Evolutionary conservation across 1,284 basidiomycete species (phyloP), one percentile per base, ranked within the genome.

Genomic region (Stereum hirsutum): DNA sequence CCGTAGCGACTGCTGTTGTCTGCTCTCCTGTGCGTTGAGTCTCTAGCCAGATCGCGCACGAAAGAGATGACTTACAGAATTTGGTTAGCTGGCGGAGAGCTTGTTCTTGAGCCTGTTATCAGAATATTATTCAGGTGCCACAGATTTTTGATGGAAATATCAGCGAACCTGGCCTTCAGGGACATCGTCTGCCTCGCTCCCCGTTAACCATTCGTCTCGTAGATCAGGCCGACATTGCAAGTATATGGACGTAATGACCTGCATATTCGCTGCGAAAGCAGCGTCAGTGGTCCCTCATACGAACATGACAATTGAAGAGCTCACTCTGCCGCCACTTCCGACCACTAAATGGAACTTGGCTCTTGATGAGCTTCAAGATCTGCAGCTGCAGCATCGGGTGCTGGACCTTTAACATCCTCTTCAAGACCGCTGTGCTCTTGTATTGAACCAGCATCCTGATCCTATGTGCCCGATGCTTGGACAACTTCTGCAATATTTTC

Each of bases 231-330:
- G 75, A 60, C 94, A 98, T 57, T 97, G 96, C 47, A 99, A 72
- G 62, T 99, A 99, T 52, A 99, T 98, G 24, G 91, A 85, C 4
- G 96, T 99, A 57, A 99, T 99, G 48, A 98, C 89, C 64, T 98
- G 96, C 96, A 99, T 99, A 60, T 99, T 99, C 20, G 89, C 91
- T 95, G 17, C 23, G 21, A n/a, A 39, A 43, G 23, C 21, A 34
- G 30, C 15, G 42, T 27, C 35, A 46, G 17, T 28, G 34, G 38
- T 23, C n/a, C 38, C 27, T 23, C 32, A 33, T 20, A 32, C 30
- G 27, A 34, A 41, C 42, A 21, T 15, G 4, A 25, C 41, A 25
- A 33, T 15, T 58, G 17, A 27, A 10, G 31, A 20, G n/a, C 78
- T 57, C 62, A 93, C 93, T 88, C 68, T 97, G 93, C 40, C 95